Evolutionary conservation across 1,284 basidiomycete genomes (phyloP).

Genomic region (Marasmius tenuissimus): DNA sequence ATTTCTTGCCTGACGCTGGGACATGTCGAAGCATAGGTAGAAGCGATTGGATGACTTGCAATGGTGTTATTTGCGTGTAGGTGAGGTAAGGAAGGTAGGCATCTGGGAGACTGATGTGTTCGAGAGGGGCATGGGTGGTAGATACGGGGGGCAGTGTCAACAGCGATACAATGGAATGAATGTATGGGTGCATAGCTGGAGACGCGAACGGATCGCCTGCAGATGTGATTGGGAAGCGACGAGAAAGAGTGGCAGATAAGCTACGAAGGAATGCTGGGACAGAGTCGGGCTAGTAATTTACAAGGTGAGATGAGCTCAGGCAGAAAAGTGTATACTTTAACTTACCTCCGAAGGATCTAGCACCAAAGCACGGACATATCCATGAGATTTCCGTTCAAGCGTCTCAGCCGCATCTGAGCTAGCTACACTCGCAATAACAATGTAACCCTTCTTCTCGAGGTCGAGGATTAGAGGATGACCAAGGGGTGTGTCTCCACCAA

Average conservation of each 20-base stretch:
- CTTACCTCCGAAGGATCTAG: slow-evolving; percentile 74
- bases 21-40: slow-evolving; percentile 70
- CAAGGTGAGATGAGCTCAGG: slow-evolving; percentile 7
- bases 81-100: slow-evolving; percentile 69
- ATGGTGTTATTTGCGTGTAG: slow-evolving; percentile 70
- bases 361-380: slow-evolving; percentile 76
- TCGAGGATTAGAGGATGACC: slow-evolving; percentile 69
- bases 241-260: slow-evolving; percentile 73
- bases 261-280: slow-evolving; percentile 76
- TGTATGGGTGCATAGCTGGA: slow-evolving; percentile 60
- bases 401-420: slow-evolving; percentile 59
- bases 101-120: slow-evolving; percentile 63
- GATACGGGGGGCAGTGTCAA: slow-evolving; percentile 52
- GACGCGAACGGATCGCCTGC: slow-evolving; percentile 77
- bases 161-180: slow-evolving; percentile 72
- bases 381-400: slow-evolving; percentile 64
- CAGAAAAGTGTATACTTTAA: slow-evolving; percentile 6
- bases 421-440: slow-evolving; percentile 76
- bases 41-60: slow-evolving; percentile 73
- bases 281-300: slow-evolving; percentile 54
- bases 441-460: slow-evolving; percentile 74
- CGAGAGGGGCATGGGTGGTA: slow-evolving; percentile 56
- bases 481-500: slow-evolving; percentile 74
- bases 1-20: slow-evolving; percentile 54
- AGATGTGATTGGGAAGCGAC: slow-evolving; percentile 74